These are phyloP conservation scores for Byssothecium circinans DNA, from an alignment of 2,329 filamentous ascomycete species.

Conservation along the genomic window DNA sequence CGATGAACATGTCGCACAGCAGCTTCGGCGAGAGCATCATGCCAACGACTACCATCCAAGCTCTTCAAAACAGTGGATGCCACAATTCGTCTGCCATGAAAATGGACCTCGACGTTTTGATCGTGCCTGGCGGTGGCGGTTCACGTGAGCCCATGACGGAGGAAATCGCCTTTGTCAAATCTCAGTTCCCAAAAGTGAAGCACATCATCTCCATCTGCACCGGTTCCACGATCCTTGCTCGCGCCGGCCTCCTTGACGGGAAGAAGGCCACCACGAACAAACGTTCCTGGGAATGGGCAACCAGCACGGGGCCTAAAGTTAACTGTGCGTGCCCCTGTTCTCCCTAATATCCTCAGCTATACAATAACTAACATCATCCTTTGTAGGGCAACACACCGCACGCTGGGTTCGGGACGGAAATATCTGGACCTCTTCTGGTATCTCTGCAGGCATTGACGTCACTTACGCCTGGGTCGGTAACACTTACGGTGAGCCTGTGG, in stretches of 20 bases:
- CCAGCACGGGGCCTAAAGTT: slow-evolving; percentile 50
- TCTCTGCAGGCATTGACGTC: slow-evolving; percentile 64
- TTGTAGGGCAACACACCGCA: background rate
- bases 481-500: slow-evolving; percentile 57
- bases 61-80: slow-evolving; percentile 32
- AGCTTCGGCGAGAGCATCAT: slow-evolving; percentile 45
- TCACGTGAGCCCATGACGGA: slow-evolving; percentile 36
- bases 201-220: slow-evolving; percentile 69
- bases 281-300: slow-evolving; percentile 53
- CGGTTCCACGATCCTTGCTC: slow-evolving; percentile 60
- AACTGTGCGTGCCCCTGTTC: slow-evolving; percentile 52
- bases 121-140: slow-evolving; percentile 66
- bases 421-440: slow-evolving; percentile 65
- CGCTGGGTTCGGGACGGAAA: slow-evolving; percentile 68
- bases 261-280: slow-evolving; percentile 69
- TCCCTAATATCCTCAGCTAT: slow-evolving; percentile 51
- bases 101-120: slow-evolving; percentile 60
- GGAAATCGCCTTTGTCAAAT: slow-evolving; percentile 53
- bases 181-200: slow-evolving; percentile 52
- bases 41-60: slow-evolving; percentile 57
- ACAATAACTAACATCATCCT: background rate
- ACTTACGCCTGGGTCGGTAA: slow-evolving; percentile 58
- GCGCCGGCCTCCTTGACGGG: slow-evolving; percentile 62
- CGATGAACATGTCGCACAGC: slow-evolving; percentile 18
- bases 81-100: background rate